Conservation (phyloP, 495 filamentous ascomycete genomes). For the Penicillium psychrofluorescens region DNA sequence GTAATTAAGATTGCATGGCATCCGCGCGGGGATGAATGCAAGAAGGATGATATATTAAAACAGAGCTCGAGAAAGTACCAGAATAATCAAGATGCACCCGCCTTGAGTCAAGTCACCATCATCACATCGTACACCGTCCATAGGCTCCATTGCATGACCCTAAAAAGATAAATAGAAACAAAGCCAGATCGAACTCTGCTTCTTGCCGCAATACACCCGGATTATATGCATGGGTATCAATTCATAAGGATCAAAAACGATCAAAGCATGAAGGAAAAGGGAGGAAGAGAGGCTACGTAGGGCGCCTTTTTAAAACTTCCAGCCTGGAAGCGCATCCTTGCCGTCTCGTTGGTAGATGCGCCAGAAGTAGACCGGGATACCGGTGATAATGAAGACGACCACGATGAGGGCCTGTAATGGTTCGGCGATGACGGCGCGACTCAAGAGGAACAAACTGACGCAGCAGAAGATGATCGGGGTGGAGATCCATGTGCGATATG, state of each 20-base stretch:
- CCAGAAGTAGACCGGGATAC: constrained; percentile 85
- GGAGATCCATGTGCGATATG: constrained; percentile 91
- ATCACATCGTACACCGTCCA: constrained; percentile 15
- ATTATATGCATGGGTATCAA: constrained; percentile 28
- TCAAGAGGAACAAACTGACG: constrained; percentile 86
- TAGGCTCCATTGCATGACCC: not conserved
- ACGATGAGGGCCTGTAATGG: constrained; percentile 87
- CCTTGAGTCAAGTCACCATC: constrained; percentile 8
- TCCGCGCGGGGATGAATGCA: not conserved
- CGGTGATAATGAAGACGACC: constrained; percentile 71
- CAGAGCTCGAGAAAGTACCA: constrained; percentile 3
- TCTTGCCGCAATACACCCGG: constrained; percentile 14
- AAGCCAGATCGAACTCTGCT: not conserved
- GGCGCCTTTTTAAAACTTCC: constrained; percentile 53
- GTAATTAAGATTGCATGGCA: not conserved
- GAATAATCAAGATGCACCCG: constrained; percentile 7
- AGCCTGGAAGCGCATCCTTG: constrained; percentile 39
- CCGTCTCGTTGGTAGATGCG: constrained; percentile 56
- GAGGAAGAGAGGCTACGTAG: constrained; percentile 2
- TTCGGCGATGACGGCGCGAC: constrained; percentile 77
- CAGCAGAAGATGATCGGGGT: constrained; percentile 98
- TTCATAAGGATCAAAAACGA: constrained; percentile 6
- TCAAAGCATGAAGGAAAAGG: constrained; percentile 2
- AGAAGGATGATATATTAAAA: constrained; percentile 2
- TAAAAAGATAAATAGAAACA: constrained; percentile 4